A percentile compares a stretch with the other conserved stretches of the same genome.
Evolutionary conservation across 2,329 filamentous ascomycete species (phyloP).

Genomic region (Emergomyces orientalis): DNA sequence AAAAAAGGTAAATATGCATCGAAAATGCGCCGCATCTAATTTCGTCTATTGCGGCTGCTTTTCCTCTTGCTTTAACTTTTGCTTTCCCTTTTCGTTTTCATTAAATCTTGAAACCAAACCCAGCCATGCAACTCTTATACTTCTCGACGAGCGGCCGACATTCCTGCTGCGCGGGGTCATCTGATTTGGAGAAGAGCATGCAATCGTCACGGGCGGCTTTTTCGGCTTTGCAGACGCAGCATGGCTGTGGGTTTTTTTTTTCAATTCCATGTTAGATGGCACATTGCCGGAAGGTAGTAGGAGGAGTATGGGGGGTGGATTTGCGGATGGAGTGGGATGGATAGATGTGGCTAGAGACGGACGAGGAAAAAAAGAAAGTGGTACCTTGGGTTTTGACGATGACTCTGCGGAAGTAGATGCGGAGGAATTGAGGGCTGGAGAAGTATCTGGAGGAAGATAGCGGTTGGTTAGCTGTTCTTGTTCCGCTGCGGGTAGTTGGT

Average conservation of each 20-base stretch:
- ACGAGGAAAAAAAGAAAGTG: constrained; percentile 3
- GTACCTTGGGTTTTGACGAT: constrained; percentile 33
- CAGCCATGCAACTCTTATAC: constrained; percentile 86
- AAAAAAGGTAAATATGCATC: neutral
- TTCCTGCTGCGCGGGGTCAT: constrained; percentile 66
- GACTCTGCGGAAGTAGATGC: constrained; percentile 5
- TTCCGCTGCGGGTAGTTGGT: neutral
- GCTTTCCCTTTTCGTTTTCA: neutral
- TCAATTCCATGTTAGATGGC: neutral
- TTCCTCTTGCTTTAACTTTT: neutral
- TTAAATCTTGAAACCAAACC: constrained; percentile 69
- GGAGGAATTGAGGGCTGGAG: constrained; percentile 8
- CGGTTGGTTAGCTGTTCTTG: constrained; percentile 24
- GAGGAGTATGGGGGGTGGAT: neutral
- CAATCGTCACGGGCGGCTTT: constrained; percentile 91
- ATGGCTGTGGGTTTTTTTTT: constrained; percentile 54
- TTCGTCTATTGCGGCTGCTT: too few relatives aligned
- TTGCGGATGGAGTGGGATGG: neutral
- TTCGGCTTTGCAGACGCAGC: constrained; percentile 95
- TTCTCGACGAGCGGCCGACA: constrained; percentile 74
- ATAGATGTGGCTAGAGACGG: neutral
- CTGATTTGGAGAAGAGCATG: constrained; percentile 89
- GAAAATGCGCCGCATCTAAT: too few relatives aligned
- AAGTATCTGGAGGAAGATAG: neutral
- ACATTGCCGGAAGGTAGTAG: neutral